These are phyloP conservation scores for Coleophoma eucalyptorum DNA, from an alignment of 2,329 filamentous ascomycete genomes.

Conservation along the genomic window DNA sequence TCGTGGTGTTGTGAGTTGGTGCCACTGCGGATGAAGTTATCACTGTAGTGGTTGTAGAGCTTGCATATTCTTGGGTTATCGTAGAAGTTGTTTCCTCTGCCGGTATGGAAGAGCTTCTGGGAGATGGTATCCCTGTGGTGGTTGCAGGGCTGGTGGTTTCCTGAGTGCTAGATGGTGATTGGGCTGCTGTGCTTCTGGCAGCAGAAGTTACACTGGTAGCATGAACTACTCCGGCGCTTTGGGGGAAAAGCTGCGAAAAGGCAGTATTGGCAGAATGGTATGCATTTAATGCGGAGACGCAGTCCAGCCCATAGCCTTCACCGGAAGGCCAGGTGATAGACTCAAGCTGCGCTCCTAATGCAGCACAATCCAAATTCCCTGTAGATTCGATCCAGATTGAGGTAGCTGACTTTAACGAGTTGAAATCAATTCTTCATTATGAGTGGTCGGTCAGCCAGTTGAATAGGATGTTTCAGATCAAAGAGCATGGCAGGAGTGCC, in stretches of 20 bases:
- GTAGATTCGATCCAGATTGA: background rate
- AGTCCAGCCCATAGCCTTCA: background rate
- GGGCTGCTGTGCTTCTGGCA: background rate
- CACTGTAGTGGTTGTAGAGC: background rate
- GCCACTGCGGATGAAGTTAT: background rate
- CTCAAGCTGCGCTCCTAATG: background rate
- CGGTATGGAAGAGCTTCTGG: no score
- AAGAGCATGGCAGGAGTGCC: background rate
- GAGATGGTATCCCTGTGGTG: background rate
- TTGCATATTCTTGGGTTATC: background rate
- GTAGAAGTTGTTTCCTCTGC: background rate
- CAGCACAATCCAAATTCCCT: background rate
- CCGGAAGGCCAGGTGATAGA: background rate
- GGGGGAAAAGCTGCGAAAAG: background rate
- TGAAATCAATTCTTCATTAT: background rate
- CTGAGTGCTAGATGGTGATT: background rate
- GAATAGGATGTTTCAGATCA: background rate
- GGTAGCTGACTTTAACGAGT: background rate
- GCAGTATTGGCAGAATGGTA: background rate
- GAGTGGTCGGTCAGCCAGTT: background rate
- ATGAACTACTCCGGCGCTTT: background rate
- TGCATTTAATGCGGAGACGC: background rate
- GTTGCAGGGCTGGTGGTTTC: background rate
- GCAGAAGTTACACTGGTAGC: background rate
- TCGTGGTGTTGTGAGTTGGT: background rate